Evolutionary conservation across 495 filamentous ascomycete species (phyloP).

Genomic region (Hyaloscypha hepaticicola): DNA sequence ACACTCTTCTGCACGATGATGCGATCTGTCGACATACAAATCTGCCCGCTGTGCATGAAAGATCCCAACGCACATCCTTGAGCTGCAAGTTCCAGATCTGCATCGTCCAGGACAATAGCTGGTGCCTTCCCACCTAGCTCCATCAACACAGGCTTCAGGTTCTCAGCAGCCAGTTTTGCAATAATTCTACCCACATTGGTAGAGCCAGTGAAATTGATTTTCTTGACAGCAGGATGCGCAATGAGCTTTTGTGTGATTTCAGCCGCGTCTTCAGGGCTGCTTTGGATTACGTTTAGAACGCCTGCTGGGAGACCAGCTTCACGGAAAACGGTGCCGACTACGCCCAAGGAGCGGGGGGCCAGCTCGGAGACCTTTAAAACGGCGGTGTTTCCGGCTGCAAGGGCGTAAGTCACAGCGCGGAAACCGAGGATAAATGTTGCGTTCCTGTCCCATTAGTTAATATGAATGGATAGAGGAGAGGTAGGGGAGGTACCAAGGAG

Average conservation of each 20-base stretch:
- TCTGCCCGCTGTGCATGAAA: constrained; percentile 65
- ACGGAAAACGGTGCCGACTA: constrained; percentile 64
- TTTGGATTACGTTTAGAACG: constrained; percentile 54
- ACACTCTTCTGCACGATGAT: constrained; percentile 73
- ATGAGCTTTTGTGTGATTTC: constrained; percentile 54
- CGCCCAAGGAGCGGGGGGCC: constrained; percentile 41
- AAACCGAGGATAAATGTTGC: constrained; percentile 67
- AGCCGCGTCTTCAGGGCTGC: constrained; percentile 49
- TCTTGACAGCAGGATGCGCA: constrained; percentile 50
- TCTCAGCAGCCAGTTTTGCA: constrained; percentile 39
- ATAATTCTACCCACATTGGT: constrained; percentile 57
- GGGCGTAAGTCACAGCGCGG: constrained; percentile 65
- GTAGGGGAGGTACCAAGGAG: constrained; percentile 49
- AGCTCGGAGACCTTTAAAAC: constrained; percentile 74
- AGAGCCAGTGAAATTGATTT: constrained; percentile 66
- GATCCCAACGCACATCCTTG: constrained; percentile 46
- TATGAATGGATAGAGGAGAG: background rate
- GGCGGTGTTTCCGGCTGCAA: constrained; percentile 76
- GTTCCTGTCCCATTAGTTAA: constrained; percentile 49
- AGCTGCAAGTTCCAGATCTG: constrained; percentile 57
- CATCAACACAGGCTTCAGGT: constrained; percentile 17
- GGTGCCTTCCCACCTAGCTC: constrained; percentile 46
- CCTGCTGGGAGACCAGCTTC: constrained; percentile 69
- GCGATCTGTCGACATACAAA: constrained; percentile 89
- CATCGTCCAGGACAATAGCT: constrained; percentile 62